Percentiles rank a stretch among this genome's conserved stretches.
Conservation (phyloP, 1,284 basidiomycete genomes). For the Salmacisia buchloeana region DNA sequence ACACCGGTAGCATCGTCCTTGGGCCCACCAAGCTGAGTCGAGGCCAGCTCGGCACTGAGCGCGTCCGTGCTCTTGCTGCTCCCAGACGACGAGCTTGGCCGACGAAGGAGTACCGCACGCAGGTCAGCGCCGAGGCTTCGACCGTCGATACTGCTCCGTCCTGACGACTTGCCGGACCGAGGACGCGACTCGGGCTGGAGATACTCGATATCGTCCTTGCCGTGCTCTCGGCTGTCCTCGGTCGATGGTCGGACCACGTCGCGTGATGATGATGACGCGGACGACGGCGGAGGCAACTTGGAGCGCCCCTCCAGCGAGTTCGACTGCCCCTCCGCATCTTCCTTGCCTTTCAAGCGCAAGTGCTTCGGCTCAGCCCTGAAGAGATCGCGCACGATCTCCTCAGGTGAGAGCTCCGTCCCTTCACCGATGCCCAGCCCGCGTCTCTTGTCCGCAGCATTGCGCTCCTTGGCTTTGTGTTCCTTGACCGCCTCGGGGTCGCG, state of each 20-base stretch:
- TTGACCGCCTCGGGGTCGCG: not conserved
- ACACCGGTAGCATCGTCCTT: not conserved
- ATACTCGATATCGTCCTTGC: not conserved
- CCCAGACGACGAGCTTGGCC: not conserved
- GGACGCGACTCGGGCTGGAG: not conserved
- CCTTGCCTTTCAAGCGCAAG: not conserved
- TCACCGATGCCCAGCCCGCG: not conserved
- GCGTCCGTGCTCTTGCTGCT: not conserved
- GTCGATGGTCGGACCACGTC: no score
- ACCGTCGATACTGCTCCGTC: not conserved
- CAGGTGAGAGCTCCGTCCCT: not conserved
- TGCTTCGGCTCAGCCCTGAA: not conserved
- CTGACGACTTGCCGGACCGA: not conserved
- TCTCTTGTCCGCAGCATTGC: not conserved
- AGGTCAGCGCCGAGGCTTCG: not conserved
- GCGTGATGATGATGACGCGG: no score
- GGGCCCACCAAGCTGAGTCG: not conserved
- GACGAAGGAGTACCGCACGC: not conserved
- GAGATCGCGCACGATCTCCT: slow-evolving; percentile 2
- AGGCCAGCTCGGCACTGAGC: not conserved
- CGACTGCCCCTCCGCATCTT: not conserved
- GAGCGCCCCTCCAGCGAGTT: no score
- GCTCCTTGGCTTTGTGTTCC: not conserved
- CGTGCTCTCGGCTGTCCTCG: no score
- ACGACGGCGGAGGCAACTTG: no score